Conservation (phyloP, 176 grass and related monocot species). For the Oryza glumipatula region DNA sequence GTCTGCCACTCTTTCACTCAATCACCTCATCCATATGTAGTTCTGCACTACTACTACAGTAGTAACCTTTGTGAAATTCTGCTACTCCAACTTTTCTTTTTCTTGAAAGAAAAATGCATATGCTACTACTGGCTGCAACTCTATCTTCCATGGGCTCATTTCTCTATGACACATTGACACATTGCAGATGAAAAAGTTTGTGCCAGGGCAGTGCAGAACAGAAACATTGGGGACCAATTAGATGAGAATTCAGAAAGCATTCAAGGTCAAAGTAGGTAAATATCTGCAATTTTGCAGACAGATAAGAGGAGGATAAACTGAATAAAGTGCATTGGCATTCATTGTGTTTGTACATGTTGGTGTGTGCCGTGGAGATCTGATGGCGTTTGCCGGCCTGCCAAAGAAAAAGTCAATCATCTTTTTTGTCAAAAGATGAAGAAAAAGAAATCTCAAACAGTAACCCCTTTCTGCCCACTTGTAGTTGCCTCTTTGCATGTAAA, state of each 20-base stretch:
- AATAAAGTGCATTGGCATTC: background rate
- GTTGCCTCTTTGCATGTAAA: background rate
- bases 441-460: slow-evolving; percentile 29
- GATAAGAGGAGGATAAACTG: slow-evolving; percentile 46
- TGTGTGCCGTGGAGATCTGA: slow-evolving; percentile 33
- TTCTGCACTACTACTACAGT: background rate
- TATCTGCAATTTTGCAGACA: slow-evolving; percentile 30
- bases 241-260: slow-evolving; percentile 29
- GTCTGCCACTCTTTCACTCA: slow-evolving; percentile 14
- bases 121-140: background rate
- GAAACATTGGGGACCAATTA: slow-evolving; percentile 32
- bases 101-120: slow-evolving; percentile 33
- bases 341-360: background rate
- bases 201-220: slow-evolving; percentile 18
- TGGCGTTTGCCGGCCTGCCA: slow-evolving; percentile 16
- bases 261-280: slow-evolving; percentile 36
- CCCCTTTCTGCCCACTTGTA: slow-evolving; percentile 24
- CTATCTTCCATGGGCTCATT: slow-evolving; percentile 4
- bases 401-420: background rate
- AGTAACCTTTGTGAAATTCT: background rate
- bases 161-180: slow-evolving; percentile 22
- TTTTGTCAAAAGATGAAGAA: background rate
- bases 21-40: slow-evolving; percentile 5
- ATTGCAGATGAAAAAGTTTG: slow-evolving; percentile 4
- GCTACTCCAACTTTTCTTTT: slow-evolving; percentile 4